Base-by-base conservation (phyloP, 1,139 yeast genomes). In the Geotrichum aggregatum region DNA sequence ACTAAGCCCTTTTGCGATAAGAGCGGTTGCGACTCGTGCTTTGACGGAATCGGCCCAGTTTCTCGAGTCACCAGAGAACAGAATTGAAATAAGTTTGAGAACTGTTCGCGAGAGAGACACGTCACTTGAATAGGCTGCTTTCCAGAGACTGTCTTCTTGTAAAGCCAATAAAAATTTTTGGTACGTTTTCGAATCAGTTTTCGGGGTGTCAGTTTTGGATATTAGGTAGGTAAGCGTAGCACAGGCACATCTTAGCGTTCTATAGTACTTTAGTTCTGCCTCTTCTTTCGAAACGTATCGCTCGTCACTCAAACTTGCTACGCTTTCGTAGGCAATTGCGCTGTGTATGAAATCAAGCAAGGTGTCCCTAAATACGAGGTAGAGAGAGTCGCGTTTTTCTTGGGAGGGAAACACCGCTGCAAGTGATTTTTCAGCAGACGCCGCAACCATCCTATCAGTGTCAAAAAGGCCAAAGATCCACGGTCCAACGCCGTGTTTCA, bases 381-480 rank as follows among this genome's bases (percentile, higher is more conserved):
- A 84, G 7, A 87, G 66, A 46, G 80, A 77, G 40, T 75, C 74
- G 21, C 84, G 72, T 63, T 83, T 86, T 8, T 72, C 75, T n/a
- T 69, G 80, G 47, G 76, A 71, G 19, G 80, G 79, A 66, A 89
- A 87, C 8, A 86, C 76, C 6, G 66, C 65, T 19, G 72, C 66
- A 34, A 88, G 66, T 8, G 78, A 71, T 24, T 71, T 68, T 30
- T 65, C 62, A n/a, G 88, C 77, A 0, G 80, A 67, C 26, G 67
- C 69, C 0, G 84, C 71, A 0, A 86, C 92, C 3, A 75, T 61
- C 47, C 79, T 69, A 59, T 89, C 97, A 1, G 75, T 64, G 62
- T 91, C 98, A 62, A 75, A 84, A 1, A 76, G 63, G 0, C 95
- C 95, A 46, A 81, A 75, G 5, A 88, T 63, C 83, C 95, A 81